Evolutionary conservation across 1,284 basidiomycete genomes (phyloP).

Genomic region (Cutaneotrichosporon arboriforme): DNA sequence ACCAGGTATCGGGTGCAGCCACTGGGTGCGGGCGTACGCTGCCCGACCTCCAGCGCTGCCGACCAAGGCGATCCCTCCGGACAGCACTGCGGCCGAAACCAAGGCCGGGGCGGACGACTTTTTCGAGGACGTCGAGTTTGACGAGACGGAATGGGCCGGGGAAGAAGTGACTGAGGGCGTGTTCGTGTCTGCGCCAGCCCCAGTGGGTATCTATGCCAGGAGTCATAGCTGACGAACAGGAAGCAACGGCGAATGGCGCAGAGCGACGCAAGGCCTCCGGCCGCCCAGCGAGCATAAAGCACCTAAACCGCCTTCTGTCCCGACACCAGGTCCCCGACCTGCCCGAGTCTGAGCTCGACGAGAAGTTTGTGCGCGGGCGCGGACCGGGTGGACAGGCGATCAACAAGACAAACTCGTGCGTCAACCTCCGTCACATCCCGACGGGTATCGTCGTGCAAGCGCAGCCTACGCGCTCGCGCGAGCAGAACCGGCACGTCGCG

Average conservation of each 20-base stretch:
- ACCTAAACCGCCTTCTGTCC: constrained; percentile 35
- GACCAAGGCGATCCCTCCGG: background rate
- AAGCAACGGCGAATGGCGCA: no score
- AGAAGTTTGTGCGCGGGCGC: constrained; percentile 45
- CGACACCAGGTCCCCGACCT: constrained; percentile 27
- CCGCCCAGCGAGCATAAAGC: constrained; percentile 29
- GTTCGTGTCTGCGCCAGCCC: constrained; percentile 8
- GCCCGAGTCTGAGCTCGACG: constrained; percentile 43
- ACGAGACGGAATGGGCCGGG: constrained; percentile 12
- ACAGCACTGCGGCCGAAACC: background rate
- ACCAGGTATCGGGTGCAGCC: background rate
- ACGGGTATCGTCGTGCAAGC: constrained; percentile 49
- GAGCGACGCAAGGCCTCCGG: background rate
- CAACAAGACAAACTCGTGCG: constrained; percentile 50
- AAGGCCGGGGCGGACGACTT: background rate
- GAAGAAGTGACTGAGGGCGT: constrained; percentile 18
- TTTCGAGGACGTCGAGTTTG: constrained; percentile 15
- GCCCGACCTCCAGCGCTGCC: background rate
- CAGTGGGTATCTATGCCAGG: background rate
- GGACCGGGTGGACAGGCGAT: constrained; percentile 51
- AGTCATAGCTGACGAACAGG: background rate
- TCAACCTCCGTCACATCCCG: constrained; percentile 47
- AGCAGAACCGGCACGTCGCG: constrained; percentile 47
- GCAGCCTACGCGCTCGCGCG: constrained; percentile 48
- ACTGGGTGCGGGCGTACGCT: background rate